Evolutionary conservation across 2,329 filamentous ascomycete species (phyloP).

Genomic region (Monosporascus sp.): DNA sequence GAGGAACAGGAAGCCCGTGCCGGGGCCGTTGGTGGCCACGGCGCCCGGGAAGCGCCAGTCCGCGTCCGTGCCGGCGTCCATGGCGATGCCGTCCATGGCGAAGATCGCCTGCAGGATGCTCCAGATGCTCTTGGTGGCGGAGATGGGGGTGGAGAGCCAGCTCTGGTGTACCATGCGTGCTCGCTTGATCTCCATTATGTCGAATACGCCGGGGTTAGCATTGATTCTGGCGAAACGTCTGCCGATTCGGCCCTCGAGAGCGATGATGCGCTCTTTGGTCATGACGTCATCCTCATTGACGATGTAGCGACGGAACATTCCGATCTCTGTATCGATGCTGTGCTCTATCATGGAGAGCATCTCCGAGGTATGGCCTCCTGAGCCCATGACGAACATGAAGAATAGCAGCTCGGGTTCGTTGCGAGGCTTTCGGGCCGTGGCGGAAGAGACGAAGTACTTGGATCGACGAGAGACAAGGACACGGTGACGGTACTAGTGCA

Average conservation of each 20-base stretch:
- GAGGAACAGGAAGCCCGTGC: slow-evolving; percentile 74
- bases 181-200: slow-evolving; percentile 65
- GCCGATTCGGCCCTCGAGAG: slow-evolving; percentile 29
- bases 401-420: slow-evolving; percentile 31
- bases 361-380: slow-evolving; percentile 90
- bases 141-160: slow-evolving; percentile 66
- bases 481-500: slow-evolving; percentile 5
- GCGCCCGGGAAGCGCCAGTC: slow-evolving; percentile 57
- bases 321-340: slow-evolving; percentile 45
- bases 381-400: slow-evolving; percentile 79
- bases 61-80: not conserved
- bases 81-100: slow-evolving; percentile 16
- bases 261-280: slow-evolving; percentile 65
- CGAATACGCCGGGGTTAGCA: slow-evolving; percentile 45
- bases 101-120: slow-evolving; percentile 55
- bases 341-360: slow-evolving; percentile 79
- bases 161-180: slow-evolving; percentile 81
- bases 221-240: slow-evolving; percentile 23
- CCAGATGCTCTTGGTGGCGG: slow-evolving; percentile 60
- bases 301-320: slow-evolving; percentile 73
- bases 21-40: slow-evolving; percentile 84
- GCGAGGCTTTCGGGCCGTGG: no score
- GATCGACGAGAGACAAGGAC: not conserved
- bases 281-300: slow-evolving; percentile 66
- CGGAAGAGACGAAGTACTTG: not conserved